phyloP scores from a whole-genome alignment of 495 filamentous ascomycete species.

The Lepidopterella palustris region DNA sequence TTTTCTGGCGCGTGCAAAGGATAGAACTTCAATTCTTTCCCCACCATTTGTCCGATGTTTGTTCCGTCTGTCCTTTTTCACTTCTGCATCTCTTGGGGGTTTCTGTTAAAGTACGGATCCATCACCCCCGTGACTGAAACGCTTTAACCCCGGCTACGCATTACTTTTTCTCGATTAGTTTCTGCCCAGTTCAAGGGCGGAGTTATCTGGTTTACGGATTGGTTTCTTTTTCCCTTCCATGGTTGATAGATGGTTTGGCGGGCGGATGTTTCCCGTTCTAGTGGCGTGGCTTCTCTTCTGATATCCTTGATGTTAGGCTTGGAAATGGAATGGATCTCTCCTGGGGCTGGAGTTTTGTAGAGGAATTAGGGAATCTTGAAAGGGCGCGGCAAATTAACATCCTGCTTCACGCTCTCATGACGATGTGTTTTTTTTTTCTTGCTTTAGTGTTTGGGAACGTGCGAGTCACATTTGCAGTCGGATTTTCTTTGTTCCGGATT shows the following conservation, averaged over 20 bases:
- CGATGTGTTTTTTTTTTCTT: no score
- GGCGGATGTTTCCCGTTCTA: neutral
- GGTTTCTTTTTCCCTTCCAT: no score
- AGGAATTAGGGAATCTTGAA: no score
- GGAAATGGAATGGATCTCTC: neutral
- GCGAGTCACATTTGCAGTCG: no score
- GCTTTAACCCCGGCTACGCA: neutral
- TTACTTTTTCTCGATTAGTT: neutral
- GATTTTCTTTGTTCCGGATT: no score
- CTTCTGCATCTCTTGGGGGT: neutral
- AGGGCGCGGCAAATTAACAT: no score
- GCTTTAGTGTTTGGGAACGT: no score
- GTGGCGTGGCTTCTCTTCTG: neutral
- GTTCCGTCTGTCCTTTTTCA: neutral
- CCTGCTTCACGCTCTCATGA: no score
- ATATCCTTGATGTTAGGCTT: neutral
- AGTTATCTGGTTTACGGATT: neutral
- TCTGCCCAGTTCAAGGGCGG: neutral
- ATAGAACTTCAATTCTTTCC: neutral
- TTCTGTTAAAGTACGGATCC: neutral
- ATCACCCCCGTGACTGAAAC: no score
- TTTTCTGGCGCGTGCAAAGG: constrained; percentile 2
- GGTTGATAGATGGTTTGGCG: neutral
- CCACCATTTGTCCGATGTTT: neutral
- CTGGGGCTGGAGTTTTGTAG: neutral